These are phyloP conservation scores for Eutrema japonicum DNA, from an alignment of 345 rosid species.

Conservation along the genomic window DNA sequence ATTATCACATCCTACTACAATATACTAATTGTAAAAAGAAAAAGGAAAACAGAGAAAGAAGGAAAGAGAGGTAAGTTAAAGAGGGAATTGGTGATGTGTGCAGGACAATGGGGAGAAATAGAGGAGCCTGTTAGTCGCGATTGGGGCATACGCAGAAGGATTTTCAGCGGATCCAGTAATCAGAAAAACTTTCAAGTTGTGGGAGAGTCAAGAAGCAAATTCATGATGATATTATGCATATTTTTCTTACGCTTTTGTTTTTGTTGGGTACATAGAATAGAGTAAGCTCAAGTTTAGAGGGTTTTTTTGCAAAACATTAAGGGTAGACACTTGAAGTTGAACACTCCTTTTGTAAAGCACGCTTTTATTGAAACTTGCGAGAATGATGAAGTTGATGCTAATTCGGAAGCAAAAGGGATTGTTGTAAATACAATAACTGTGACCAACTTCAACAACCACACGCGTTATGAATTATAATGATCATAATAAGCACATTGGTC, in stretches of 20 bases:
- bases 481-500: too few species aligned
- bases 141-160: slow-evolving; percentile 86
- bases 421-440: not conserved
- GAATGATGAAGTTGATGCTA: slow-evolving; percentile 2
- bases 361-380: not conserved
- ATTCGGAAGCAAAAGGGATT: not conserved
- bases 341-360: slow-evolving; percentile 26
- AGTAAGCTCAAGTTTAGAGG: slow-evolving; percentile 9
- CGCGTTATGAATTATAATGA: too few species aligned
- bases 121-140: slow-evolving; percentile 71
- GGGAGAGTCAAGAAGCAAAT: slow-evolving; percentile 64
- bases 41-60: not conserved
- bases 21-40: not conserved
- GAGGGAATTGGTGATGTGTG: slow-evolving; percentile 25
- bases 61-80: not conserved
- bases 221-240: not conserved
- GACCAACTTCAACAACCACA: not conserved
- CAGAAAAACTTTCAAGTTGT: slow-evolving; percentile 63
- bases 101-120: slow-evolving; percentile 92
- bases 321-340: not conserved
- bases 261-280: slow-evolving; percentile 31
- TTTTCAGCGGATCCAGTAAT: slow-evolving; percentile 81
- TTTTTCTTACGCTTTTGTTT: not conserved
- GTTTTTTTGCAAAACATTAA: not conserved
- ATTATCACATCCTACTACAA: slow-evolving; percentile 8